Base-by-base conservation (phyloP, 352 stramenopile genomes). In the Phytophthora chlamydospora region DNA sequence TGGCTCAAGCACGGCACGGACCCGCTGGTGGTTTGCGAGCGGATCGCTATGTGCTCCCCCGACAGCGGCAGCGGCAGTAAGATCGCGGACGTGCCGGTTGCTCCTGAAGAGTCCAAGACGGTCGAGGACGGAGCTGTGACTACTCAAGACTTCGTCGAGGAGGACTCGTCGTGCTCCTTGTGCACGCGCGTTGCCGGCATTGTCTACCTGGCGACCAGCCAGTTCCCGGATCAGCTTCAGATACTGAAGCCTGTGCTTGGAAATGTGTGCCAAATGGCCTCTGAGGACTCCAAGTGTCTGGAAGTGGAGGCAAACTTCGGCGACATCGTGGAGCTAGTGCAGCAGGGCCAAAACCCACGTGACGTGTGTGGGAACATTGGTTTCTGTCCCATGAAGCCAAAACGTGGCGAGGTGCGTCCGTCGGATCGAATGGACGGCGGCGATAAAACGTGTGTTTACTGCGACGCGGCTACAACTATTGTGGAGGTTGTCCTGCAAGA, bases 1-100 rank as follows among this genome's bases (percentile, higher is more conserved):
- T 93, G 84, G 86, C 60, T 95, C 8, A 88, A 80, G 53, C 66
- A 91, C 29, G 86, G 78, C 32, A 92, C 80, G 1, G 74, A 85
- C 10, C 81, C 86, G 10, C 14, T 80, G 3, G 64, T 85, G 13
- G 75, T 95, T 1, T 95, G 86, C 45, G 33, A 52, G 17, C 75
- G 64, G 6, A 66, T 93, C 27, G 54, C 53, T 7, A 93, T 95
- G 81, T 95, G 86, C 65, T 46, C 58, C 16, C n/a, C 36, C 19
- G 62, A 66, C 16, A 68, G 60, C n/a, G 29, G 27, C 12, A 64
- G 29, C 5, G 56, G 36, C 32, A 69, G 19, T 32, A 12, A 61
- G 17, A 36, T 67, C 10, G 55, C 33, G 3, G 46, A 42, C 43
- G 27, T 57, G 1, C 9, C 24, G 6, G 50, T 14, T 16, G 13